Evolutionary conservation across 345 rosid species (phyloP).

Genomic region (Camelina sativa): DNA sequence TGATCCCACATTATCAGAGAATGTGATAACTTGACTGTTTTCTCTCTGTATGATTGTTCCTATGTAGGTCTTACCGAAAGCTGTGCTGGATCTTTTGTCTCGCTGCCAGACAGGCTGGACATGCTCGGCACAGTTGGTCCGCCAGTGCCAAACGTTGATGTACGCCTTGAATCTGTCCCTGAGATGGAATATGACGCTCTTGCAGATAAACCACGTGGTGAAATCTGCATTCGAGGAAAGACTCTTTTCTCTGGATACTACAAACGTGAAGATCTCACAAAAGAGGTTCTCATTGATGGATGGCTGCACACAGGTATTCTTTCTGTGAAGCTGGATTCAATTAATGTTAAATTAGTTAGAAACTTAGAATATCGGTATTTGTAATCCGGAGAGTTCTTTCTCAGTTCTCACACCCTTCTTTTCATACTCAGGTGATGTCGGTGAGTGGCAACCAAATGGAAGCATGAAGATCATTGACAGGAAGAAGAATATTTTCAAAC

Average conservation of each 20-base stretch:
- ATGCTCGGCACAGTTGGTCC: slow-evolving; percentile 97
- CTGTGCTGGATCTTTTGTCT: slow-evolving; percentile 93
- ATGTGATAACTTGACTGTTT: slow-evolving; percentile 18
- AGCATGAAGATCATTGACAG: slow-evolving; percentile 88
- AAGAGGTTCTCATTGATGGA: slow-evolving; percentile 86
- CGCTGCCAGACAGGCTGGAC: slow-evolving; percentile 71
- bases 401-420: slow-evolving; percentile 22
- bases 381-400: not conserved
- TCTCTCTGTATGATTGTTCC: not conserved
- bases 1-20: slow-evolving; percentile 17
- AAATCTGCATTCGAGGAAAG: slow-evolving; percentile 82
- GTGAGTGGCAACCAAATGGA: slow-evolving; percentile 93
- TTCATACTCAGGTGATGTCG: slow-evolving; percentile 71
- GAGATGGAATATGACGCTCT: slow-evolving; percentile 96
- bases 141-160: slow-evolving; percentile 94
- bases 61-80: slow-evolving; percentile 91
- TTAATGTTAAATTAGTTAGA: not conserved
- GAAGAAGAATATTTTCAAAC: slow-evolving; percentile 88
- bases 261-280: slow-evolving; percentile 89
- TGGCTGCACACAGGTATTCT: slow-evolving; percentile 93
- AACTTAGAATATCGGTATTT: not conserved
- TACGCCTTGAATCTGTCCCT: slow-evolving; percentile 88
- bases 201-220: slow-evolving; percentile 77
- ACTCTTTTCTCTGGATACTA: slow-evolving; percentile 87
- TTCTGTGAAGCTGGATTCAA: not conserved